Evolutionary conservation across 495 filamentous ascomycete species (phyloP).

Genomic region (Cetradonia linearis): DNA sequence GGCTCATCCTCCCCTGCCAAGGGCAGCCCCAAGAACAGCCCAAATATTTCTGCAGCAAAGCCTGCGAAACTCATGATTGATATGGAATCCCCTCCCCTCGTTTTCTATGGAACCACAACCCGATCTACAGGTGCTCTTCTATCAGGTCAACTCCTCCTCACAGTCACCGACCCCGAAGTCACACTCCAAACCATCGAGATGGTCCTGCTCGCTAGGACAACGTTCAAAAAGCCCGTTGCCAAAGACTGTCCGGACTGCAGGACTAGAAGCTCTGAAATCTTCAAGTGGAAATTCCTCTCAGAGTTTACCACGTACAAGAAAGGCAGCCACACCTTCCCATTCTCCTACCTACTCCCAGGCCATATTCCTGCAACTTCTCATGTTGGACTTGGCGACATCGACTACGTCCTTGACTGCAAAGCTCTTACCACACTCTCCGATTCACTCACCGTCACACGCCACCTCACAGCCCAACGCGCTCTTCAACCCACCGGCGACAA

Average conservation of each 20-base stretch:
- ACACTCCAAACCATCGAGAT: constrained; percentile 63
- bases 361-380: constrained; percentile 75
- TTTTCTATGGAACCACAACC: constrained; percentile 67
- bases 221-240: constrained; percentile 69
- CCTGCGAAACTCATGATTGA: constrained; percentile 58
- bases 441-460: constrained; percentile 52
- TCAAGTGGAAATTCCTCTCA: constrained; percentile 66
- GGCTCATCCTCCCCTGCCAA: constrained; percentile 10
- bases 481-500: constrained; percentile 64
- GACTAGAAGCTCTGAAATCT: constrained; percentile 56
- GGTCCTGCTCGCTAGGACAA: constrained; percentile 52
- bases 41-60: constrained; percentile 24
- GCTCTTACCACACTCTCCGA: constrained; percentile 51
- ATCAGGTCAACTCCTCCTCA: constrained; percentile 71
- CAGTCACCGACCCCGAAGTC: constrained; percentile 51
- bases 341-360: constrained; percentile 80
- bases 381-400: constrained; percentile 57
- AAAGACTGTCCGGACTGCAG: constrained; percentile 68
- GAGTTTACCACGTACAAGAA: constrained; percentile 52
- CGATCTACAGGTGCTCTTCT: constrained; percentile 79
- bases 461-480: constrained; percentile 64
- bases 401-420: constrained; percentile 72
- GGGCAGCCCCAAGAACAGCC: constrained; percentile 21
- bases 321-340: constrained; percentile 75
- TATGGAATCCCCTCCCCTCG: constrained; percentile 82